phyloP scores from a whole-genome alignment of 306 rosid species.

The Cyclanthera cordifolia region DNA sequence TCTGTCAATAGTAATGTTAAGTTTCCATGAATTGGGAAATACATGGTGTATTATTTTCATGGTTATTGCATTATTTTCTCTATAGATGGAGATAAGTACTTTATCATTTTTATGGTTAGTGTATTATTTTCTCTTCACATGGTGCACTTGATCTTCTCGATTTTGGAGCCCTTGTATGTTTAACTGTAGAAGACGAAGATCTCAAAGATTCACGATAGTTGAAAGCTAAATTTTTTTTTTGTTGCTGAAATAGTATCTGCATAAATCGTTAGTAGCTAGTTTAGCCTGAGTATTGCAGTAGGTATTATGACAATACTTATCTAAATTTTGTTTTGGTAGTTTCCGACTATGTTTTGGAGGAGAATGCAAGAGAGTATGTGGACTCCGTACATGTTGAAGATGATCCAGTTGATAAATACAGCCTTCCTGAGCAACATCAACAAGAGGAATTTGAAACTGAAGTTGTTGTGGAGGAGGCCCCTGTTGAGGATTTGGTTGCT shows the following conservation, averaged over 20 bases:
- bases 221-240: background rate
- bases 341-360: constrained; percentile 66
- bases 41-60: background rate
- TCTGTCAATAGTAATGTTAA: background rate
- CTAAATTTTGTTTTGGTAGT: constrained; percentile 30
- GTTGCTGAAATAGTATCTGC: constrained; percentile 1
- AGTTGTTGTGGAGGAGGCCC: constrained; percentile 71
- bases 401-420: constrained; percentile 73
- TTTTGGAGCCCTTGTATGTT: background rate
- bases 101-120: background rate
- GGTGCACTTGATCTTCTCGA: background rate
- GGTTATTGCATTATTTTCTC: background rate
- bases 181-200: too few species aligned
- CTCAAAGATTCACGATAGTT: background rate
- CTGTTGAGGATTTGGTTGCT: constrained; percentile 40
- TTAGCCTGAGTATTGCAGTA: background rate
- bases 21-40: background rate
- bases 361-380: constrained; percentile 66
- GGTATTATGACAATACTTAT: background rate
- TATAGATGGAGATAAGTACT: background rate
- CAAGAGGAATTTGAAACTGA: constrained; percentile 55
- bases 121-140: background rate
- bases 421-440: constrained; percentile 73
- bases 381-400: constrained; percentile 64
- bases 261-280: background rate